A percentile compares a stretch with the other conserved stretches of the same genome.
Conservation (phyloP, 106 monocot species). For the Allium cepa region DNA sequence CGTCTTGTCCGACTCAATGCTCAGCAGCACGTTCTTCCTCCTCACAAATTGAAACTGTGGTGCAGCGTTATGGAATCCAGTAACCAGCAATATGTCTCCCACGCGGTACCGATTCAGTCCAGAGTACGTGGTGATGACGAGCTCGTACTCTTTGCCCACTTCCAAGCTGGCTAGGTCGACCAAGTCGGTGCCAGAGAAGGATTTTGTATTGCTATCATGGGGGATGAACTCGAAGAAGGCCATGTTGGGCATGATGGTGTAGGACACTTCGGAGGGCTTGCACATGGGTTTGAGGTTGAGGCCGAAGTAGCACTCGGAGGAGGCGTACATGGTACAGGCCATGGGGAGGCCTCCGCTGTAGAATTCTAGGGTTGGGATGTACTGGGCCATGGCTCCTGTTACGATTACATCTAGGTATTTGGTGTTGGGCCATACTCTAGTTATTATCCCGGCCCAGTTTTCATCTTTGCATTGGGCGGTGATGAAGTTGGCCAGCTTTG, state of each 20-base stretch:
- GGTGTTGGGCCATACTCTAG: constrained; percentile 68
- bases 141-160: constrained; percentile 79
- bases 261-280: constrained; percentile 40
- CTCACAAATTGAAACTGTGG: constrained; percentile 18
- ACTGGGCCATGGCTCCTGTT: constrained; percentile 79
- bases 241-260: constrained; percentile 96
- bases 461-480: constrained; percentile 3
- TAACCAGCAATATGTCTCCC: constrained; percentile 11
- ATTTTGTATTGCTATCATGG: neutral
- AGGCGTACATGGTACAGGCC: constrained; percentile 94
- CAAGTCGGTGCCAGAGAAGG: constrained; percentile 8
- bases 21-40: constrained; percentile 45
- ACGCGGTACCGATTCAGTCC: constrained; percentile 47
- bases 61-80: constrained; percentile 17
- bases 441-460: constrained; percentile 35
- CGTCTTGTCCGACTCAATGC: constrained; percentile 57
- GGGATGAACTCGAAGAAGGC: constrained; percentile 78
- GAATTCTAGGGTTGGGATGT: constrained; percentile 53
- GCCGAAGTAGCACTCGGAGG: constrained; percentile 91
- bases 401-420: constrained; percentile 82
- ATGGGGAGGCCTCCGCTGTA: constrained; percentile 77
- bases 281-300: constrained; percentile 81
- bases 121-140: constrained; percentile 78
- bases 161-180: constrained; percentile 59
- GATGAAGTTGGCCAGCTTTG: constrained; percentile 12